These are phyloP conservation scores for Candida sanyiensis DNA, from an alignment of 805 yeast genomes.

Conservation along the genomic window DNA sequence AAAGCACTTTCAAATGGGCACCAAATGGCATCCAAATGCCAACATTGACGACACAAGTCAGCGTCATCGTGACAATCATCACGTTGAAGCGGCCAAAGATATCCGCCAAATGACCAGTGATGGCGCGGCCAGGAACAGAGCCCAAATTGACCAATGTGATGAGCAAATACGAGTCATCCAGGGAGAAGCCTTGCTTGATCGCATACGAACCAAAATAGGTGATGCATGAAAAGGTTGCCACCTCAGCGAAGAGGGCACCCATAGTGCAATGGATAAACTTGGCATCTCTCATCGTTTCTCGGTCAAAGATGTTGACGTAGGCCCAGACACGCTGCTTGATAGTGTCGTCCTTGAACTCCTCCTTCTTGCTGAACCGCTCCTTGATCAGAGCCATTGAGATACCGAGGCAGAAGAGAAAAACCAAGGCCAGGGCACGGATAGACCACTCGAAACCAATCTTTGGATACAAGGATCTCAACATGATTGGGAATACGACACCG, in stretches of 20 bases:
- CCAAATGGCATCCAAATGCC: conserved; percentile 39
- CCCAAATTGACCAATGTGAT: conserved; percentile 38
- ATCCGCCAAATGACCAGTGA: conserved; percentile 40
- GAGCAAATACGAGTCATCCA: conserved; percentile 37
- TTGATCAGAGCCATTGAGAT: conserved; percentile 26
- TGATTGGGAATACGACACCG: conserved; percentile 42
- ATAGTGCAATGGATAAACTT: conserved; percentile 40
- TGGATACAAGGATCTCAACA: conserved; percentile 36
- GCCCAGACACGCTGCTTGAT: conserved; percentile 12
- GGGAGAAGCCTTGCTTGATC: conserved; percentile 36
- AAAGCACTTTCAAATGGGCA: conserved; percentile 29
- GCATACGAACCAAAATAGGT: conserved; percentile 52
- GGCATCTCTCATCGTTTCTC: conserved; percentile 36
- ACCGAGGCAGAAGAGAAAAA: conserved; percentile 27
- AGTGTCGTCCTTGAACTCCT: conserved; percentile 11
- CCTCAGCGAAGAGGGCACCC: conserved; percentile 42
- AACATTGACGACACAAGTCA: conserved; percentile 31
- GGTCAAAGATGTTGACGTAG: conserved; percentile 26
- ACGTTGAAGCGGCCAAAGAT: conserved; percentile 48
- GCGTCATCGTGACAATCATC: conserved; percentile 34
- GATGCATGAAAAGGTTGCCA: conserved; percentile 38
- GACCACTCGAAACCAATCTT: conserved; percentile 51
- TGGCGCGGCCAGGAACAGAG: conserved; percentile 39
- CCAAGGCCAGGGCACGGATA: conserved; percentile 42
- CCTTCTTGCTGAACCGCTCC: conserved; percentile 28